Evolutionary conservation across 2,329 filamentous ascomycete species (phyloP), one percentile per base, ranked within the genome.

Genomic region (Colletotrichum sp.): DNA sequence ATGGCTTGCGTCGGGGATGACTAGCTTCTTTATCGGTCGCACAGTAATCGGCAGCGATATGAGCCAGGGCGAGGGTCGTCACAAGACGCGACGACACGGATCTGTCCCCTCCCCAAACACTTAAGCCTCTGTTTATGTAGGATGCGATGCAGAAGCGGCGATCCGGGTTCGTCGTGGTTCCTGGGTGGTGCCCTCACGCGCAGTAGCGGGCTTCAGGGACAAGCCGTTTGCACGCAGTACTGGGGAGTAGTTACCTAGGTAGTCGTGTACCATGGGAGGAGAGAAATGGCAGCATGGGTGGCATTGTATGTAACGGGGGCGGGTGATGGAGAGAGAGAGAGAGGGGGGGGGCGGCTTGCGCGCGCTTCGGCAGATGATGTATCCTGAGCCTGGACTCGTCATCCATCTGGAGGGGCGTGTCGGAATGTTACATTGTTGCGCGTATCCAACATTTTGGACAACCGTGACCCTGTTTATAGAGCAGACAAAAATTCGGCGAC

Each of bases 291-390:
- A 43, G 39, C 39, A 43, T 43, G 39, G 39, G n/a, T 43, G 18
- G 39, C 39, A 43, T 43, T 43, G 39, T 43, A 39, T 39, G 34
- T 18, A 43, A n/a, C 39, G 27, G 64, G 25, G 48, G 62, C 48
- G 56, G 36, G 22, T 34, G 27, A 58, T 71, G 16, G 69, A 28
- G 43, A 56, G 22, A 22, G 22, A 22, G 22, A 22, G 22, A 22
- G 22, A 3, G 22, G 22, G 22, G 16, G 39, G 9, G 22, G 27
- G 71, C 34, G 71, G 71, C 60, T 60, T 71, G 71, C 61, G 39
- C 39, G 71, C 60, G 60, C 34, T 60, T 71, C 68, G 71, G 71
- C 52, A 74, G 71, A 74, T 74, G 71, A 55, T 71, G 67, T 43
- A 39, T 48, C 39, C 36, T 52, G 71, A 66, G 71, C 48, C 55